These are phyloP conservation scores for Myriosclerotinia scirpicola DNA, from an alignment of 2,329 filamentous ascomycete species.

Conservation along the genomic window DNA sequence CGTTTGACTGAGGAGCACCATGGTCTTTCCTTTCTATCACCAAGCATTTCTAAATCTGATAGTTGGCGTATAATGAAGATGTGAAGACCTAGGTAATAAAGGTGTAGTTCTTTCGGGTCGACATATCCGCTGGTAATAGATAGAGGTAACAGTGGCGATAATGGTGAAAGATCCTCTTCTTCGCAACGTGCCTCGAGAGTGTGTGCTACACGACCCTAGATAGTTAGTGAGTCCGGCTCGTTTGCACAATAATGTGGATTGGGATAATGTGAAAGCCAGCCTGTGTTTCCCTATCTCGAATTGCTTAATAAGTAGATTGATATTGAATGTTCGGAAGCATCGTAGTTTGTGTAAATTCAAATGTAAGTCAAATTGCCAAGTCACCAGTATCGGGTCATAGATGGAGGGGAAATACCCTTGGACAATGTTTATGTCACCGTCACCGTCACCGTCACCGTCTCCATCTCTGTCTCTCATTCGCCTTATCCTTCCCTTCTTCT, in stretches of 20 bases:
- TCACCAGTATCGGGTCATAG: neutral
- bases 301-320: neutral
- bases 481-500: neutral
- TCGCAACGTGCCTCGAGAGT: neutral
- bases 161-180: neutral
- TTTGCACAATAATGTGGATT: neutral
- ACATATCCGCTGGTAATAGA: neutral
- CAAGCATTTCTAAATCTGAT: neutral
- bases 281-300: neutral
- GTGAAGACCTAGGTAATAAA: neutral
- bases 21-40: neutral
- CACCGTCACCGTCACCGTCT: neutral
- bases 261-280: neutral
- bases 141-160: neutral
- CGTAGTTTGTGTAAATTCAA: constrained; percentile 1
- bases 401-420: neutral
- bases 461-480: too few relatives aligned
- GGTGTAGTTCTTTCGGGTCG: neutral
- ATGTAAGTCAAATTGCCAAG: neutral
- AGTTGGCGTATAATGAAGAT: neutral
- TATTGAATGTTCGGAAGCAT: constrained; percentile 1
- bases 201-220: neutral
- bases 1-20: neutral
- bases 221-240: neutral
- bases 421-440: neutral